phyloP scores from a whole-genome alignment of 768 basidiomycete genomes.

The Podaxis sp. region DNA sequence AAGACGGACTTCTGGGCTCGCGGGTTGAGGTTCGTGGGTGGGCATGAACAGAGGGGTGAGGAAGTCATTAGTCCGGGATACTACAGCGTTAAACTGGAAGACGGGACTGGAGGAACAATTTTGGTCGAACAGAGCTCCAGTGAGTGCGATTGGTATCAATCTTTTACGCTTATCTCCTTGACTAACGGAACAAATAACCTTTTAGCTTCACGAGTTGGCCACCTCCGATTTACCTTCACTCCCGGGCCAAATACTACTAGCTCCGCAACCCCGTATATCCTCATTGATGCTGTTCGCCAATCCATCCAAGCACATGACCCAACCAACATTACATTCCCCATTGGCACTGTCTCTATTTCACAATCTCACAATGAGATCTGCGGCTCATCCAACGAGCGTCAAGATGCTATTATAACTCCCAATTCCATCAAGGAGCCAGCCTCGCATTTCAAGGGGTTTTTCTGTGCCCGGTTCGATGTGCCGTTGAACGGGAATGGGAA shows the following conservation, averaged over 20 bases:
- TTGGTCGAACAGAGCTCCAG: constrained; percentile 61
- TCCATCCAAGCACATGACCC: constrained; percentile 53
- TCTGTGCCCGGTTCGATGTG: constrained; percentile 56
- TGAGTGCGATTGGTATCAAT: constrained; percentile 28
- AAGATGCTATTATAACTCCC: constrained; percentile 51
- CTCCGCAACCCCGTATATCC: constrained; percentile 44
- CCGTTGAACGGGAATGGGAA: neutral
- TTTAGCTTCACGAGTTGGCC: constrained; percentile 70
- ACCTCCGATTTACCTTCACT: constrained; percentile 68
- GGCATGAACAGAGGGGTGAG: constrained; percentile 53
- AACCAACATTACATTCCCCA: constrained; percentile 47
- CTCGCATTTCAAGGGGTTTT: constrained; percentile 48
- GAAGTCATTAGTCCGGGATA: constrained; percentile 54
- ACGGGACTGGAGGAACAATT: constrained; percentile 48
- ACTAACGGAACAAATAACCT: neutral
- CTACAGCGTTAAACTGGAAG: constrained; percentile 57
- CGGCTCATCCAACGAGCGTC: constrained; percentile 10
- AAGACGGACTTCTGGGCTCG: neutral
- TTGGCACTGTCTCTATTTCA: constrained; percentile 48
- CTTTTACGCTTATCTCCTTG: neutral
- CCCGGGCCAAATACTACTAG: constrained; percentile 19
- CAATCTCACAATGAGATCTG: constrained; percentile 5
- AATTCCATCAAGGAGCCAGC: constrained; percentile 35
- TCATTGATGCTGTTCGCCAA: constrained; percentile 65
- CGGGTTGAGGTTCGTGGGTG: constrained; percentile 30